A percentile compares a stretch with the other conserved stretches of the same genome.
Conservation (phyloP, 371 early-diverging fungal species). For the Lichtheimia corymbifera region DNA sequence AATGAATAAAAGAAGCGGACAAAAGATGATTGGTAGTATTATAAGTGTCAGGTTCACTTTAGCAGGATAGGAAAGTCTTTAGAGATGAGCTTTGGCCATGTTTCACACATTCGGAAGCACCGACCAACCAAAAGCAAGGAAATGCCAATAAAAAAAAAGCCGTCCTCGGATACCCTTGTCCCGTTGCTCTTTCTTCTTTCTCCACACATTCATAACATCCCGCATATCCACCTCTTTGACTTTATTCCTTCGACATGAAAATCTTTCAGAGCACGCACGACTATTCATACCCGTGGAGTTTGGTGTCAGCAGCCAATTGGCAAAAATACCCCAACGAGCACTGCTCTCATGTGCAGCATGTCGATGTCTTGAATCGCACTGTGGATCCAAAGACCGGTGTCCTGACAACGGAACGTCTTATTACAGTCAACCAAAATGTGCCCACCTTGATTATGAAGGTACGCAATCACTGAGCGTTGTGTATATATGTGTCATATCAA, state of each 20-base stretch:
- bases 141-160: too few species aligned
- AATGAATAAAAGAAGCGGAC: too few species aligned
- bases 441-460: conserved; percentile 76
- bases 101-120: too few species aligned
- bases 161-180: too few species aligned
- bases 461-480: background rate
- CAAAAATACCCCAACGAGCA: conserved; percentile 96
- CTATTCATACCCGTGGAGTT: conserved; percentile 79
- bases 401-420: conserved; percentile 86
- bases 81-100: too few species aligned
- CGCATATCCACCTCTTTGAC: too few species aligned
- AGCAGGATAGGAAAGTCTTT: too few species aligned
- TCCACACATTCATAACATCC: too few species aligned
- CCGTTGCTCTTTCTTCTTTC: background rate
- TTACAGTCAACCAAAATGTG: conserved; percentile 85
- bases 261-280: conserved; percentile 73
- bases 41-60: too few species aligned
- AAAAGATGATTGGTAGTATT: too few species aligned
- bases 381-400: conserved; percentile 85
- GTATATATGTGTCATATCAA: background rate
- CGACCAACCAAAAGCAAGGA: too few species aligned
- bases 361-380: conserved; percentile 82
- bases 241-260: conserved; percentile 55
- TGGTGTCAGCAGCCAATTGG: conserved; percentile 92
- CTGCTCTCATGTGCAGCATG: conserved; percentile 87